Evolutionary conservation across 2,329 filamentous ascomycete species (phyloP).

Genomic region (Nigrograna mackinnonii): DNA sequence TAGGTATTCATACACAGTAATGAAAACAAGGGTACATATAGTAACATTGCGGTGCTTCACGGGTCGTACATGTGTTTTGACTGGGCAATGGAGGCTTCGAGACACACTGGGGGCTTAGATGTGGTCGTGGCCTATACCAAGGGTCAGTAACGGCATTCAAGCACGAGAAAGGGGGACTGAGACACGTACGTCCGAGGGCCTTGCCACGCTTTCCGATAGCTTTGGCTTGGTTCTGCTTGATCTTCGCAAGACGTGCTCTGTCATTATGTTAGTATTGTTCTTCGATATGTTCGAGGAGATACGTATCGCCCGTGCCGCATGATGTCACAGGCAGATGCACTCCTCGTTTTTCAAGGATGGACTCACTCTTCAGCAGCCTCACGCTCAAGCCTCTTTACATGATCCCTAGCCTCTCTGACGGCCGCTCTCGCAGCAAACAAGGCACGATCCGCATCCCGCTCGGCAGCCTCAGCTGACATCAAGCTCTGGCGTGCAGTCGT

Average conservation of each 20-base stretch:
- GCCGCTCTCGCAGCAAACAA: conserved; percentile 60
- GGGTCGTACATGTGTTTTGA: too few relatives aligned
- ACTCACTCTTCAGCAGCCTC: conserved; percentile 65
- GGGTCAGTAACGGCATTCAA: neutral
- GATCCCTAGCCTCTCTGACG: conserved; percentile 65
- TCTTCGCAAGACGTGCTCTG: conserved; percentile 62
- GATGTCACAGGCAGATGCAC: too few relatives aligned
- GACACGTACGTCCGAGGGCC: conserved; percentile 70
- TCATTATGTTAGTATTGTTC: conserved; percentile 2
- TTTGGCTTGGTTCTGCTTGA: conserved; percentile 68
- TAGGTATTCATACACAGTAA: too few relatives aligned
- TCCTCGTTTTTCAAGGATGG: too few relatives aligned
- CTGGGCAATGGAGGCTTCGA: too few relatives aligned
- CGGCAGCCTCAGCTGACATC: conserved; percentile 64
- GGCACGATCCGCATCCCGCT: conserved; percentile 68
- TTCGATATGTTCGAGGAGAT: neutral
- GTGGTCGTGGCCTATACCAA: conserved; percentile 8
- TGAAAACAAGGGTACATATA: too few relatives aligned
- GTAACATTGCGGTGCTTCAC: too few relatives aligned
- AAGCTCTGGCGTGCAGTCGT: conserved; percentile 64
- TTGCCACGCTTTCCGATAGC: conserved; percentile 71
- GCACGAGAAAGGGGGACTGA: neutral
- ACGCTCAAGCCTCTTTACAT: conserved; percentile 65
- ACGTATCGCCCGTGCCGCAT: too few relatives aligned
- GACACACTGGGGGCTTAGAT: too few relatives aligned